Base-by-base conservation (phyloP, 2,329 filamentous ascomycete genomes). In the Balansia obtecta region DNA sequence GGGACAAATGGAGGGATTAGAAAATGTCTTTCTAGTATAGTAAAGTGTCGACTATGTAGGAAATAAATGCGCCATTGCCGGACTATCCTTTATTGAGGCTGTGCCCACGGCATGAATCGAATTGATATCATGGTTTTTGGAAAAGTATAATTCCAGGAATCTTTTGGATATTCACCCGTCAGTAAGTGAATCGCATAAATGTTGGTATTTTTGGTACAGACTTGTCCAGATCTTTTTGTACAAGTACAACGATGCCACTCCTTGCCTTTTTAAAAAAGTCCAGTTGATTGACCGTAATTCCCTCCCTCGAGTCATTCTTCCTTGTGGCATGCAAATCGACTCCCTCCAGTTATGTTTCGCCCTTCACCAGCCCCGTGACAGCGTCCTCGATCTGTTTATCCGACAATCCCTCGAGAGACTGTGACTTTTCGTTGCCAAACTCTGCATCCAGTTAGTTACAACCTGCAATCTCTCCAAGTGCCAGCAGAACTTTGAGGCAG, bases 311-410 rank as follows among this genome's bases (percentile, higher is more conserved):
- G 32, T n/a, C 40, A 38, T 10, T 44, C 40, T 46, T 51, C 22
- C 27, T 6, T 5, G 27, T 27, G 27, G 8, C 27, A 5, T 27
- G 27, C 27, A 27, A 27, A 8, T 6, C 8, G 27, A 27, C 27
- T 27, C 27, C 27, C 27, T 27, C 27, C 8, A 8, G 7, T 27
- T 41, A 52, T 20, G 45, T 45, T 50, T 40, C 46, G 18, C 43
- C 53, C 69, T 75, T 76, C 45, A 81, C 77, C 52, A 82, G 65
- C 37, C 70, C 68, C 40, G 75, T 68, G 34, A 82, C 75, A 2
- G 77, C 62, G 10, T 80, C 76, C 65, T 82, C 78, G 55, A 82
- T 78, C 64, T 82, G 71, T 68, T 80, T 79, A 59, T 80, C 77
- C 49, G 73, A 70, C 47, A 82, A 64, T 37, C 77, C 77, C 68